These are phyloP conservation scores for Trichocladium uniseriatum DNA, from an alignment of 495 filamentous ascomycete species.

Conservation along the genomic window DNA sequence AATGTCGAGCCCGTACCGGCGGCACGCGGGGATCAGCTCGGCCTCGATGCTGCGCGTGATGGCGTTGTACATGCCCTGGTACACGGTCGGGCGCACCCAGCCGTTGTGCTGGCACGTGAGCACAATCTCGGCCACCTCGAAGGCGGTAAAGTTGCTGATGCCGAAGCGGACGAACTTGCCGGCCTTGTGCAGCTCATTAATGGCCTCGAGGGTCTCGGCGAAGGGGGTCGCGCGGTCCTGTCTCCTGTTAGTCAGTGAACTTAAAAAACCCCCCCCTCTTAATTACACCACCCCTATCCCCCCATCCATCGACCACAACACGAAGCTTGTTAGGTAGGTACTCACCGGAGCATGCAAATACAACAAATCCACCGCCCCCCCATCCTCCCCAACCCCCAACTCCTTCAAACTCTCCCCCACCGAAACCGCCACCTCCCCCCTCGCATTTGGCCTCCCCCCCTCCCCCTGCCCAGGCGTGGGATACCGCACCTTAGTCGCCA, in stretches of 20 bases:
- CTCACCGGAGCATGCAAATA: slow-evolving; percentile 82
- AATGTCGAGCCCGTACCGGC: slow-evolving; percentile 77
- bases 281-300: too few species aligned
- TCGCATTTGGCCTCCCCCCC: too few species aligned
- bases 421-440: slow-evolving; percentile 50
- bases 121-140: slow-evolving; percentile 84
- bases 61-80: slow-evolving; percentile 60
- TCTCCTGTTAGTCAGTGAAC: too few species aligned
- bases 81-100: slow-evolving; percentile 62
- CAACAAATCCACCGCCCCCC: slow-evolving; percentile 86
- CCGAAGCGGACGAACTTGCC: slow-evolving; percentile 82
- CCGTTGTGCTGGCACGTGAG: slow-evolving; percentile 70
- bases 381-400: too few species aligned
- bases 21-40: slow-evolving; percentile 70
- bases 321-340: too few species aligned
- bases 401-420: slow-evolving; percentile 60
- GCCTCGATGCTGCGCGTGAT: slow-evolving; percentile 69
- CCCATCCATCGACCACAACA: too few species aligned
- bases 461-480: too few species aligned
- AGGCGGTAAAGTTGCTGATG: slow-evolving; percentile 77
- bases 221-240: slow-evolving; percentile 74
- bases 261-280: too few species aligned
- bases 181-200: slow-evolving; percentile 74
- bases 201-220: slow-evolving; percentile 64
- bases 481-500: slow-evolving; percentile 77